Base-by-base conservation (phyloP, 1,284 basidiomycete species). In the Pseudozyma pruni region DNA sequence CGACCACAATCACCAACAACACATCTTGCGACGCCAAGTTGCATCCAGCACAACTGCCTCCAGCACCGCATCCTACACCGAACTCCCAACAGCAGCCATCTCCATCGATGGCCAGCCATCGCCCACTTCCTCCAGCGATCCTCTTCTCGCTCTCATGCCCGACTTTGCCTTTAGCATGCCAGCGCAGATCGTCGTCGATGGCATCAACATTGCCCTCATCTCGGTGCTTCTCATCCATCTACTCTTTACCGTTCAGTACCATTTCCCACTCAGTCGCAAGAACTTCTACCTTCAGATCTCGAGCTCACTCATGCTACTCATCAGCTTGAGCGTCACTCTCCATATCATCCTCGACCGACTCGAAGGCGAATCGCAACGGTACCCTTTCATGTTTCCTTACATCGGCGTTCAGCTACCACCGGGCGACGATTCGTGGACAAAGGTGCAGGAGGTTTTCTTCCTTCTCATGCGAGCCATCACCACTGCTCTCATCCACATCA, bases 301-400 rank as follows among this genome's bases (percentile, higher is more conserved):
- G 2, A 91, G 91, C 23, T 91, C 93, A 22, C 84, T 88, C 43
- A 89, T 90, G 14, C 89, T 96, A 19, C 87, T 96, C 38, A 54
- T 76, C 51, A 80, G 71, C 60, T 51, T 79, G 20, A 61, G 63
- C 38, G 76, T 79, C 8, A 74, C 79, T 9, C 53, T 82, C 0
- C 71, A 73, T 32, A 87, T 93, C 75, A 86, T 95, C 32, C 86
- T 96, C 8, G 81, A 86, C 0, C 84, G 87, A 3, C 86, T 90
- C 4, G 83, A 87, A 5, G 70, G 85, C 2, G 88, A 90, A 69
- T 92, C 90, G 64, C 86, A 88, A 72, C 84, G 84, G 31, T 97
- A 94, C 92, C 95, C 95, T 0, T 97, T 93, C 83, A 94, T 94
- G 90, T 89, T 98, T 50, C 90, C 90, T 66, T 98, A 97, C 82